These are phyloP conservation scores for Colletotrichum sojae DNA, from an alignment of 2,329 filamentous ascomycete species.

Conservation along the genomic window DNA sequence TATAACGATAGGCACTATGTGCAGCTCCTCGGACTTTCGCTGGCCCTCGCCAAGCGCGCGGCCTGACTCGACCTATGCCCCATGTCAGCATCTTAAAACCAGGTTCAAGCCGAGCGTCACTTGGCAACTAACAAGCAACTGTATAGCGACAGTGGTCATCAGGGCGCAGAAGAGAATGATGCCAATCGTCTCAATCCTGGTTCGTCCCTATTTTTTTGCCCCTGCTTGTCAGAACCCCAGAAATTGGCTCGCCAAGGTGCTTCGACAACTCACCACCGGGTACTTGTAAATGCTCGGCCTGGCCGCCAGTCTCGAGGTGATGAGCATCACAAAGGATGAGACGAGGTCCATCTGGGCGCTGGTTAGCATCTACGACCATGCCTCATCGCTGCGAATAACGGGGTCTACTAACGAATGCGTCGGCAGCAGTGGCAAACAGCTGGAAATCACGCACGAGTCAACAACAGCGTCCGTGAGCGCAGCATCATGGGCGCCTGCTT, in stretches of 20 bases:
- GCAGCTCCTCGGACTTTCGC: conserved; percentile 58
- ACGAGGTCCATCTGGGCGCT: conserved; percentile 70
- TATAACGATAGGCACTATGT: conserved; percentile 69
- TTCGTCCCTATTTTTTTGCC: conserved; percentile 61
- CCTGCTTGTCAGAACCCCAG: conserved; percentile 16
- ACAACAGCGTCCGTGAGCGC: conserved; percentile 19
- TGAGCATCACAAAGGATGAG: conserved; percentile 73
- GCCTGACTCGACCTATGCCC: conserved; percentile 66
- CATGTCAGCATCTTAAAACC: conserved; percentile 43
- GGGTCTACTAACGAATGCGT: conserved; percentile 67
- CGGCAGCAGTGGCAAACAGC: conserved; percentile 76
- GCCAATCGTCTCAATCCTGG: conserved; percentile 74
- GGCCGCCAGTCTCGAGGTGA: conserved; percentile 71
- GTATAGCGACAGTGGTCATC: conserved; percentile 76
- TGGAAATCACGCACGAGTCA: conserved; percentile 40
- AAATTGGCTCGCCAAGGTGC: background rate
- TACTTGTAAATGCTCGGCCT: conserved; percentile 74
- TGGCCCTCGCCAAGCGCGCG: conserved; percentile 62
- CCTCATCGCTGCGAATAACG: background rate
- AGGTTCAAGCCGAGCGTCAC: conserved; percentile 31
- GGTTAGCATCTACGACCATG: conserved; percentile 38
- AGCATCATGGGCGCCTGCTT: conserved; percentile 5
- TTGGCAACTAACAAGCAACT: conserved; percentile 65
- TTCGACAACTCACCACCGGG: conserved; percentile 62
- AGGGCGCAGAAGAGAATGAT: conserved; percentile 77